A percentile compares a stretch with the other conserved stretches of the same genome.
Evolutionary conservation across 345 rosid species (phyloP).

Genomic region (Aethionema arabicum): DNA sequence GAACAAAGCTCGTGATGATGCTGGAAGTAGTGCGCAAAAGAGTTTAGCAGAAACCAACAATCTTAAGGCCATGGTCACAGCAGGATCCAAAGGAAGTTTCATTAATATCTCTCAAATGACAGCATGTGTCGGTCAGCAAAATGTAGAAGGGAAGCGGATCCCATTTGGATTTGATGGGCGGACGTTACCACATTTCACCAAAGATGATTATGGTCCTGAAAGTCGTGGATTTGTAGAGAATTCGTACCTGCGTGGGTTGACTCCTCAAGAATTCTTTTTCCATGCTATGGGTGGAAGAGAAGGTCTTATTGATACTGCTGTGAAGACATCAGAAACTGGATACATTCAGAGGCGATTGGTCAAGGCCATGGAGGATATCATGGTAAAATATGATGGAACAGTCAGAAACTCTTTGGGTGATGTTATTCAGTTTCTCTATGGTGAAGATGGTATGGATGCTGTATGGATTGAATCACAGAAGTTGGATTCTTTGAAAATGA

Average conservation of each 20-base stretch:
- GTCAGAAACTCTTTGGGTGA: conserved; percentile 96
- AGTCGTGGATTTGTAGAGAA: conserved; percentile 99
- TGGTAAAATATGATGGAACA: conserved; percentile 99
- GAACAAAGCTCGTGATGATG: conserved; percentile 99
- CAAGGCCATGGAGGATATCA: conserved; percentile 99
- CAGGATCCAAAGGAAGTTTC: conserved; percentile 99
- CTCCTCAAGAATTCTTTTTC: conserved; percentile 98
- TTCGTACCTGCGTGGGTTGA: conserved; percentile 94
- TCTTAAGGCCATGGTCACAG: conserved; percentile 99
- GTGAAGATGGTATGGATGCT: conserved; percentile 99
- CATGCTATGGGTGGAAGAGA: conserved; percentile 99
- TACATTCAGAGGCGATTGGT: conserved; percentile 97
- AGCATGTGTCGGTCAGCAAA: conserved; percentile 99
- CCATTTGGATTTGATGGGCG: conserved; percentile 90
- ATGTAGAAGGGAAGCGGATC: conserved; percentile 98
- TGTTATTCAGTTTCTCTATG: conserved; percentile 96
- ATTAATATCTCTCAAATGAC: conserved; percentile 98
- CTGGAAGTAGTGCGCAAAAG: conserved; percentile 94
- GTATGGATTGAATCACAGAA: conserved; percentile 97
- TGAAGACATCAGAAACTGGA: conserved; percentile 98
- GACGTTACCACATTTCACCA: conserved; percentile 94
- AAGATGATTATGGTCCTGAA: conserved; percentile 95
- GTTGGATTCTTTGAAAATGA: conserved; percentile 92
- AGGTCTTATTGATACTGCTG: conserved; percentile 99
- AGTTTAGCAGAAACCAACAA: conserved; percentile 97